These are phyloP conservation scores for Chenopodium album DNA, from an alignment of 148 eudicot genomes.

Conservation along the genomic window DNA sequence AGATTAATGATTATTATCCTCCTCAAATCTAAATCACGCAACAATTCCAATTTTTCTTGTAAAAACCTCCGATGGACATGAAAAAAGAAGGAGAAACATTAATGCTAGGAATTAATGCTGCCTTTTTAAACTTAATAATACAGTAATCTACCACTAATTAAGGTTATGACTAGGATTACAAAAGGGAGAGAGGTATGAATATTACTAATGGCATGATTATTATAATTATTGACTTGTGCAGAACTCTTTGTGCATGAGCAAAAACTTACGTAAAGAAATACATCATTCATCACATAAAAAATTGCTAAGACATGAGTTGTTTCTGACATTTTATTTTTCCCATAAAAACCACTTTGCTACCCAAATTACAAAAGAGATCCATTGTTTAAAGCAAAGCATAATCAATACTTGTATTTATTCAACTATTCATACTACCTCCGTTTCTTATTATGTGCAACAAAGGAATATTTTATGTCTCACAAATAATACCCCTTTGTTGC, in stretches of 20 bases:
- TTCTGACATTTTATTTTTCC: constrained; percentile 11
- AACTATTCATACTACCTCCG: neutral
- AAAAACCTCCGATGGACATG: too few species aligned
- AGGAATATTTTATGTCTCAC: too few species aligned
- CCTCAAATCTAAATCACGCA: too few species aligned
- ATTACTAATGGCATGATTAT: neutral
- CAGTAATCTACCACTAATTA: too few species aligned
- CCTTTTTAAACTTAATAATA: too few species aligned
- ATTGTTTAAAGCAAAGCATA: neutral
- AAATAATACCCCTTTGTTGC: too few species aligned
- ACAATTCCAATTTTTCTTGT: too few species aligned
- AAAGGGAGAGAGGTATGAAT: neutral
- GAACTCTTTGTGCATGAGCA: constrained; percentile 14
- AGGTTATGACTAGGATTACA: neutral
- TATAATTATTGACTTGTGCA: neutral
- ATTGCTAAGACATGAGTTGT: constrained; percentile 8
- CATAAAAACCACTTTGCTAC: neutral
- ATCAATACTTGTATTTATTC: neutral
- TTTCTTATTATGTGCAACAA: too few species aligned
- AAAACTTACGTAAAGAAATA: constrained; percentile 9
- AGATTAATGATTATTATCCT: too few species aligned
- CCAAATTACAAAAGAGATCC: constrained; percentile 1
- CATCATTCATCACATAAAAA: constrained; percentile 5
- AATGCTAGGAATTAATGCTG: too few species aligned
- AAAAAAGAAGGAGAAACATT: too few species aligned